phyloP scores from a whole-genome alignment of 495 filamentous ascomycete genomes.

The Friedmanniomyces endolithicus region DNA sequence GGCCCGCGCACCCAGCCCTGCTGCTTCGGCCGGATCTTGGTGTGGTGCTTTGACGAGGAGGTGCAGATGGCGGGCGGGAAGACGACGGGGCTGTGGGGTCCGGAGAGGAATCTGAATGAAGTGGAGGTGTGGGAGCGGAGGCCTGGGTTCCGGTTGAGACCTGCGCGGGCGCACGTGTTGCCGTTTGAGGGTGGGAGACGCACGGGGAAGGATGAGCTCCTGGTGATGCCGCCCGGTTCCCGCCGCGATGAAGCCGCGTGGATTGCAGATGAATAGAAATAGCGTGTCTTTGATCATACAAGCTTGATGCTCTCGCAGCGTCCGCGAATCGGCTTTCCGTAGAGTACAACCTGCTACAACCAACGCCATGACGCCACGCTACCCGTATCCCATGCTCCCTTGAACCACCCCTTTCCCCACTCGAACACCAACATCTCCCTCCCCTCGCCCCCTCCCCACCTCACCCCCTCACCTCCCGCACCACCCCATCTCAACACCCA shows the following conservation, averaged over 20 bases:
- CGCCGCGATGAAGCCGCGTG: too few species aligned
- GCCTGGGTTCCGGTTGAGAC: neutral
- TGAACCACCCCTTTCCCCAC: too few species aligned
- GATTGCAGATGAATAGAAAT: too few species aligned
- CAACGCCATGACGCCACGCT: neutral
- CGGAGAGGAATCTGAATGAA: neutral
- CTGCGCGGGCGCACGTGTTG: neutral
- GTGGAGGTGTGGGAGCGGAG: too few species aligned
- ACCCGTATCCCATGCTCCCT: neutral
- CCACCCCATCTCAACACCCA: too few species aligned
- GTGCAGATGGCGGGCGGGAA: neutral
- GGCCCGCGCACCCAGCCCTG: neutral
- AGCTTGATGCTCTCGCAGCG: neutral
- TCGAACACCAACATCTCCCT: too few species aligned
- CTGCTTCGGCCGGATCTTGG: neutral
- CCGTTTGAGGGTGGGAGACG: neutral
- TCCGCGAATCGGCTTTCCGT: neutral
- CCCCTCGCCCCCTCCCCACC: too few species aligned
- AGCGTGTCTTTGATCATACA: neutral
- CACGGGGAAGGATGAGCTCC: too few species aligned
- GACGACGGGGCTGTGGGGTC: neutral
- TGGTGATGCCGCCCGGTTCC: too few species aligned
- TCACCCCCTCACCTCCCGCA: too few species aligned
- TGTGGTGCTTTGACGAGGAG: neutral
- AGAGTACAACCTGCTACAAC: neutral